Evolutionary conservation across 108 stramenopile genomes (phyloP).

Genomic region (Cyclotella baltica): DNA sequence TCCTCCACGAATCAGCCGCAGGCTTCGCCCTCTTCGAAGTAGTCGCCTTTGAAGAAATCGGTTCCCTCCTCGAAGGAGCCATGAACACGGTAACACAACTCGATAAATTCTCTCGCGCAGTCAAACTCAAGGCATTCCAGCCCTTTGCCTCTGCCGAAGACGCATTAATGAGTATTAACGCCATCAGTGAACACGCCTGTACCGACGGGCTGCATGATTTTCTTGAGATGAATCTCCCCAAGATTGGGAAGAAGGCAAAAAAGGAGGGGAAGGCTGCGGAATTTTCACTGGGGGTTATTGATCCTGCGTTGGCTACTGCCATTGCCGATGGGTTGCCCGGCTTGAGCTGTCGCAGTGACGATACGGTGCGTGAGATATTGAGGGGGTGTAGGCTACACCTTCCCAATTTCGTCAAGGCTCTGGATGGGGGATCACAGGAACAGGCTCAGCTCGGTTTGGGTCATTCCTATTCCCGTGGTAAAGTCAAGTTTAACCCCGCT

Average conservation of each 20-base stretch:
- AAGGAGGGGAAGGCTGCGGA: constrained; percentile 68
- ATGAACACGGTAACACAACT: constrained; percentile 88
- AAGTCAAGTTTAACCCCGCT: constrained; percentile 99
- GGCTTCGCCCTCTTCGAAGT: constrained; percentile 99
- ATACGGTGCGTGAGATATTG: constrained; percentile 90
- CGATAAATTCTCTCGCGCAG: constrained; percentile 90
- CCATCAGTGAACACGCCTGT: constrained; percentile 87
- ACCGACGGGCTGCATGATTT: constrained; percentile 85
- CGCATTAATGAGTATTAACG: constrained; percentile 95
- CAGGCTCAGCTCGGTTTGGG: constrained; percentile 99
- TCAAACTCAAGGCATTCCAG: constrained; percentile 97
- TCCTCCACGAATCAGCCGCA: constrained; percentile 95
- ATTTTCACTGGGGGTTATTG: constrained; percentile 89
- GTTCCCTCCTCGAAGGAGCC: constrained; percentile 70
- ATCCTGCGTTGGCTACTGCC: constrained; percentile 88
- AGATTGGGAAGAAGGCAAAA: constrained; percentile 70
- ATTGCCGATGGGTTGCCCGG: constrained; percentile 90
- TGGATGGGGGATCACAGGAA: constrained; percentile 90
- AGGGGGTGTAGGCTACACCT: constrained; percentile 95
- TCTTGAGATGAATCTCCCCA: constrained; percentile 96
- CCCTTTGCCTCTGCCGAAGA: constrained; percentile 96
- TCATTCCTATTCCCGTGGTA: constrained; percentile 98
- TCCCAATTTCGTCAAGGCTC: constrained; percentile 90
- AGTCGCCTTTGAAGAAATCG: constrained; percentile 96
- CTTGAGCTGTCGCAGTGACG: constrained; percentile 92